Percentiles rank a stretch among this genome's conserved stretches.
phyloP scores from a whole-genome alignment of 2,329 filamentous ascomycete genomes.

The Dothideomycetidae sp. region DNA sequence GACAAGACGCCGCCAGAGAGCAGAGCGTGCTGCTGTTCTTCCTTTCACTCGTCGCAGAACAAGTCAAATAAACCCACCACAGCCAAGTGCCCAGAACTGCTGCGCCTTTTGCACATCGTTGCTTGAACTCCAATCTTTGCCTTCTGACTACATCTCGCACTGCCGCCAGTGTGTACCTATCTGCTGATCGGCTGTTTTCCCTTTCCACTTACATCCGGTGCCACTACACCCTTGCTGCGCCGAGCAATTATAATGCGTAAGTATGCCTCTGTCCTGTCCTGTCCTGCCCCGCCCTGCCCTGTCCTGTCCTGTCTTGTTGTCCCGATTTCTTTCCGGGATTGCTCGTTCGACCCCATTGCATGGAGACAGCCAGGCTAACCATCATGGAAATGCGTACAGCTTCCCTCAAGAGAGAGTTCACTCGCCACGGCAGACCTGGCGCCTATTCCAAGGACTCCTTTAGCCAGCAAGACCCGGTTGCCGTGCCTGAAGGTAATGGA shows the following conservation, averaged over 20 bases:
- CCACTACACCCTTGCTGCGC: too few species aligned
- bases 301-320: background rate
- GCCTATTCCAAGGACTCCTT: constrained; percentile 1
- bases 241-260: constrained; percentile 9
- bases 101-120: too few species aligned
- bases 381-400: constrained; percentile 7
- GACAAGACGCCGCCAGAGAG: too few species aligned
- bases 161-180: too few species aligned
- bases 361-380: constrained; percentile 8
- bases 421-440: constrained; percentile 7
- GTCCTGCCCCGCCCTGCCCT: constrained; percentile 1
- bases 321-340: too few species aligned
- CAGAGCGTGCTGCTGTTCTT: too few species aligned
- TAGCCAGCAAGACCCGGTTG: constrained; percentile 1
- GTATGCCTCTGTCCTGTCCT: constrained; percentile 1
- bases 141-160: too few species aligned
- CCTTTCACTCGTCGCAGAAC: too few species aligned
- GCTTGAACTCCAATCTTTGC: too few species aligned
- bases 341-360: background rate
- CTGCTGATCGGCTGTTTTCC: too few species aligned
- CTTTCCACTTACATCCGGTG: background rate
- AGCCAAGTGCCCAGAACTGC: too few species aligned
- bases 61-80: too few species aligned
- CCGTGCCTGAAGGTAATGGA: constrained; percentile 43
- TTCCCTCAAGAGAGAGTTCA: constrained; percentile 11